Percentiles rank a stretch among this genome's conserved stretches.
phyloP scores from a whole-genome alignment of 495 filamentous ascomycete genomes.

The Massariosphaeria phaeospora region DNA sequence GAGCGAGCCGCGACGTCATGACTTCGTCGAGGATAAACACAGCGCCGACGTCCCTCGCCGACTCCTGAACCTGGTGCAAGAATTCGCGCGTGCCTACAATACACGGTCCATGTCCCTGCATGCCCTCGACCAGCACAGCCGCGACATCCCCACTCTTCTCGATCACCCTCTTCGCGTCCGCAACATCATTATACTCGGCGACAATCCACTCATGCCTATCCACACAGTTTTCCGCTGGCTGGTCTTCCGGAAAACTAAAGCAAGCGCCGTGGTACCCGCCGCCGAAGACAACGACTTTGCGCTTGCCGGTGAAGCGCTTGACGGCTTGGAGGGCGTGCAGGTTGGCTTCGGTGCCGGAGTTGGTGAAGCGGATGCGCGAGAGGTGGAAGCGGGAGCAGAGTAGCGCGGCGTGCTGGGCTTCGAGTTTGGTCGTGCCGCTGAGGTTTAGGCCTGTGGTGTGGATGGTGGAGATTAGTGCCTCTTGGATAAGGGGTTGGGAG shows the following conservation, averaged over 20 bases:
- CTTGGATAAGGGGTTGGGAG: slow-evolving; percentile 44
- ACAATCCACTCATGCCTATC: slow-evolving; percentile 46
- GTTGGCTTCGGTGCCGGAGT: slow-evolving; percentile 54
- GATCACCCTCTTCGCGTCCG: slow-evolving; percentile 30
- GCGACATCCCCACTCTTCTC: slow-evolving; percentile 40
- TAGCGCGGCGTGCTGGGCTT: slow-evolving; percentile 41
- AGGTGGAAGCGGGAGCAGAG: slow-evolving; percentile 46
- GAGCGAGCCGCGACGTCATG: slow-evolving; percentile 54
- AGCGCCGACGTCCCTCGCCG: slow-evolving; percentile 39
- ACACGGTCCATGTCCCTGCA: slow-evolving; percentile 55
- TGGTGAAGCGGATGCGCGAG: slow-evolving; percentile 47
- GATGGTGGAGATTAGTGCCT: slow-evolving; percentile 40
- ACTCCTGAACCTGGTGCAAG: slow-evolving; percentile 40
- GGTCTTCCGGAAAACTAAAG: slow-evolving; percentile 39
- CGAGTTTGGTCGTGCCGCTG: slow-evolving; percentile 43
- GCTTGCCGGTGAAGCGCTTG: slow-evolving; percentile 40
- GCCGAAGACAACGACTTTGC: slow-evolving; percentile 48
- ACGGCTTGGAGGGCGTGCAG: slow-evolving; percentile 46
- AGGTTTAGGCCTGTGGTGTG: slow-evolving; percentile 42
- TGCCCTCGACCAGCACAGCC: slow-evolving; percentile 55
- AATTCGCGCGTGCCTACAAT: slow-evolving; percentile 47
- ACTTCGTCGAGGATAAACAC: slow-evolving; percentile 63
- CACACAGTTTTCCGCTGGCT: slow-evolving; percentile 28
- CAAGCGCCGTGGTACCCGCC: slow-evolving; percentile 55
- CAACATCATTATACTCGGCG: slow-evolving; percentile 49